Base-by-base conservation (phyloP, 768 basidiomycete species). In the Hysterangium stoloniferum region DNA sequence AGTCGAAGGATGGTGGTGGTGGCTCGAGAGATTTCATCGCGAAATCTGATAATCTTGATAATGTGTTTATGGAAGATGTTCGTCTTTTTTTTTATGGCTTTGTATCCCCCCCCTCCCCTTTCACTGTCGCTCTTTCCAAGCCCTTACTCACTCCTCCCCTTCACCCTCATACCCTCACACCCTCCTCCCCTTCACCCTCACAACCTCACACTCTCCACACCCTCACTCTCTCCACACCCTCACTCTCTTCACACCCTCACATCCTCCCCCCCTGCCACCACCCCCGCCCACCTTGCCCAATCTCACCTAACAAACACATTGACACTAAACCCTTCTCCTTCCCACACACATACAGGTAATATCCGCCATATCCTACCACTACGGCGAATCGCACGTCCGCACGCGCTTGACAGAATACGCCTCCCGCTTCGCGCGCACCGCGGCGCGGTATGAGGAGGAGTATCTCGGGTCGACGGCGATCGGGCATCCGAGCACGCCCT, bases 21-120 rank as follows among this genome's bases (percentile, higher is more conserved):
- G 82, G 75, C 58, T n/a, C n/a, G n/a, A 68, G 69, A 8, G 83
- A 85, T 52, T 75, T 72, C 44, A 61, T 69, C 6, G 73, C 72
- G 41, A 86, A 79, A 52, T 59, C 72, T 15, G 83, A 86, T 56
- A 76, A 75, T 54, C 70, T 79, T 5, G 94, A 98, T 57, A 88
- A 82, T 59, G 56, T 85, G 13, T 97, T 97, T 67, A 88, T 98
- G 56, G 94, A 98, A 45, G 95, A 98, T 59, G 94, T 95, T 59
- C 63, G 89, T 75, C 13, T 29, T 25, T 48, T 33, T 48, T 17
- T 35, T 35, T 41, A 12, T 4, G 38, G 11, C 52, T 27, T 28
- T 8, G 24, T n/a, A n/a, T n/a, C n/a, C n/a, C n/a, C n/a, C n/a
- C 25, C 35, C 28, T 34, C 35, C 8, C 2, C 22, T 22, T 17